Evolutionary conservation across 805 yeast genomes (phyloP).

Genomic region (Pichia manshurica): DNA sequence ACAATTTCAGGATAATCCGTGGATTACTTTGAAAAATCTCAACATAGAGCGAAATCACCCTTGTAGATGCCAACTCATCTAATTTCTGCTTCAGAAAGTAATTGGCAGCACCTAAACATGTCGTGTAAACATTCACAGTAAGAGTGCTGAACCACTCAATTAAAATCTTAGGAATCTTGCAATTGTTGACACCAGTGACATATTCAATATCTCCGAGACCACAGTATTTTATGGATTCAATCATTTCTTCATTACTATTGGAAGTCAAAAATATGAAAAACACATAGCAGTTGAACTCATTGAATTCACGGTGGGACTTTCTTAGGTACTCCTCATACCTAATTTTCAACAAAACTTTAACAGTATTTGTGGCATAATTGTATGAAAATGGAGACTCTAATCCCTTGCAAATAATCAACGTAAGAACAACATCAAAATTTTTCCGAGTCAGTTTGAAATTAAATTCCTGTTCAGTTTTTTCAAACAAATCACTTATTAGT

Average conservation of each 20-base stretch:
- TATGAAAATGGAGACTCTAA: conserved; percentile 52
- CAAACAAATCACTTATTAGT: conserved; percentile 37
- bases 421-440: conserved; percentile 48
- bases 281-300: conserved; percentile 26
- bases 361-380: conserved; percentile 40
- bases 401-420: conserved; percentile 49
- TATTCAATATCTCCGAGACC: conserved; percentile 31
- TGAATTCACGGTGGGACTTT: not conserved
- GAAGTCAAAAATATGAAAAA: conserved; percentile 30
- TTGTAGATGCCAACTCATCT: conserved; percentile 21
- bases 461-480: conserved; percentile 38
- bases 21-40: conserved; percentile 14
- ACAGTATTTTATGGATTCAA: conserved; percentile 28
- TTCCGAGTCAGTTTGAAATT: conserved; percentile 35
- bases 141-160: conserved; percentile 9
- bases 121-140: conserved; percentile 17
- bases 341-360: conserved; percentile 39
- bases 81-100: conserved; percentile 21
- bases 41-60: conserved; percentile 21
- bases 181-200: conserved; percentile 28
- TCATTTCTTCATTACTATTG: conserved; percentile 34
- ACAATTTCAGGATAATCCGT: conserved; percentile 18
- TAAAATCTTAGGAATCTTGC: conserved; percentile 34
- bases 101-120: conserved; percentile 14
- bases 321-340: conserved; percentile 33